These are phyloP conservation scores for Nyssa sinensis DNA, from an alignment of 148 eudicot species.

Conservation along the genomic window DNA sequence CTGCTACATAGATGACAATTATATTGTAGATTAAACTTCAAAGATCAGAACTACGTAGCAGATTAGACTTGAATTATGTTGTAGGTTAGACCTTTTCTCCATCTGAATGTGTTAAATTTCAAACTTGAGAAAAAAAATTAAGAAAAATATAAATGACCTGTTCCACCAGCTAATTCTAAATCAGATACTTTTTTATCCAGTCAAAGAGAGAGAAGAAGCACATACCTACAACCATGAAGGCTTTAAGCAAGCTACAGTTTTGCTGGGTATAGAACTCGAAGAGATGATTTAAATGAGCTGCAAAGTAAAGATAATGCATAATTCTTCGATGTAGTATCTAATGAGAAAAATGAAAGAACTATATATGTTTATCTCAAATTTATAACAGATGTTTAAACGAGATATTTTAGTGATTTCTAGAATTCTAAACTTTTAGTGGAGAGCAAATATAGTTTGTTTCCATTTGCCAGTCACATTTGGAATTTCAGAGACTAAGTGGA, in stretches of 20 bases:
- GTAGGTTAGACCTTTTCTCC: too few relatives aligned
- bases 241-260: conserved; percentile 49
- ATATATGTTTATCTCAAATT: too few relatives aligned
- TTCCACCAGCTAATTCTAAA: background rate
- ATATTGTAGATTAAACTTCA: background rate
- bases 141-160: background rate
- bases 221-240: conserved; percentile 62
- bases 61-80: too few relatives aligned
- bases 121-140: background rate
- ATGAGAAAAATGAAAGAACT: background rate
- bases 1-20: conserved; percentile 1
- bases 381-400: background rate
- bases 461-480: too few relatives aligned
- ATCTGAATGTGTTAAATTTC: conserved; percentile 3
- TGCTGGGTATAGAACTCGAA: conserved; percentile 57
- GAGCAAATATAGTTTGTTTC: too few relatives aligned
- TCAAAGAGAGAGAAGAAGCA: conserved; percentile 10
- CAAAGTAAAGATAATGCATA: conserved; percentile 10
- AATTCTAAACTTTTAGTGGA: too few relatives aligned
- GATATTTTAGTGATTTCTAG: too few relatives aligned
- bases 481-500: too few relatives aligned
- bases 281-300: conserved; percentile 92
- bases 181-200: background rate
- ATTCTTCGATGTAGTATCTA: background rate
- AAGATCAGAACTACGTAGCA: too few relatives aligned